Evolutionary conservation across 495 filamentous ascomycete genomes (phyloP).

Genomic region (Penicillium macrosclerotiorum): DNA sequence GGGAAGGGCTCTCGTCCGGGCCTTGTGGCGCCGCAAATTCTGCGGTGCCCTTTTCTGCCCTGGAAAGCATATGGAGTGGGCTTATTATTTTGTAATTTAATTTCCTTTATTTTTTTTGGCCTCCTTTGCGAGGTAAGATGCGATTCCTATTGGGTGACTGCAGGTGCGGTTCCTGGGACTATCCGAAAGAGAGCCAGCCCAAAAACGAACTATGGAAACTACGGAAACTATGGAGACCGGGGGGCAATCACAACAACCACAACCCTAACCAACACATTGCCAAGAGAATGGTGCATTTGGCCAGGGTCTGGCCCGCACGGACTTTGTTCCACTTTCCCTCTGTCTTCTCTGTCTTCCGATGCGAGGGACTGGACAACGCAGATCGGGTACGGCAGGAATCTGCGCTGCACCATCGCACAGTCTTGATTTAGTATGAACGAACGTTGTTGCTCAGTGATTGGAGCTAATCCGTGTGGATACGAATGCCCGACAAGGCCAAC

Average conservation of each 20-base stretch:
- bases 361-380: not conserved
- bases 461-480: not conserved
- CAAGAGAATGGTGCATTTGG: slow-evolving; percentile 1
- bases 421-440: slow-evolving; percentile 1
- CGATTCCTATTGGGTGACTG: slow-evolving; percentile 9
- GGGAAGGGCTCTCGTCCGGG: slow-evolving; percentile 16
- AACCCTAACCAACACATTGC: slow-evolving; percentile 1
- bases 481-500: too few relatives aligned
- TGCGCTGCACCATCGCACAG: not conserved
- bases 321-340: too few relatives aligned
- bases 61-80: not conserved
- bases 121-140: slow-evolving; percentile 3
- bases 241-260: slow-evolving; percentile 5
- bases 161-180: slow-evolving; percentile 16
- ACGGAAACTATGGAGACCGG: too few relatives aligned
- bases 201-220: slow-evolving; percentile 20
- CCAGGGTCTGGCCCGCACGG: slow-evolving; percentile 14
- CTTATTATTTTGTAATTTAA: slow-evolving; percentile 9
- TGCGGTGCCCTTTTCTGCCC: slow-evolving; percentile 13
- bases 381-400: not conserved
- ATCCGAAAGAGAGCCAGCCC: slow-evolving; percentile 20
- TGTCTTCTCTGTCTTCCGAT: not conserved
- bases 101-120: slow-evolving; percentile 4
- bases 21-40: too few relatives aligned
- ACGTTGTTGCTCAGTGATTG: not conserved